Evolutionary conservation across 2,329 filamentous ascomycete genomes (phyloP).

Genomic region (Hypoxylon sp.): DNA sequence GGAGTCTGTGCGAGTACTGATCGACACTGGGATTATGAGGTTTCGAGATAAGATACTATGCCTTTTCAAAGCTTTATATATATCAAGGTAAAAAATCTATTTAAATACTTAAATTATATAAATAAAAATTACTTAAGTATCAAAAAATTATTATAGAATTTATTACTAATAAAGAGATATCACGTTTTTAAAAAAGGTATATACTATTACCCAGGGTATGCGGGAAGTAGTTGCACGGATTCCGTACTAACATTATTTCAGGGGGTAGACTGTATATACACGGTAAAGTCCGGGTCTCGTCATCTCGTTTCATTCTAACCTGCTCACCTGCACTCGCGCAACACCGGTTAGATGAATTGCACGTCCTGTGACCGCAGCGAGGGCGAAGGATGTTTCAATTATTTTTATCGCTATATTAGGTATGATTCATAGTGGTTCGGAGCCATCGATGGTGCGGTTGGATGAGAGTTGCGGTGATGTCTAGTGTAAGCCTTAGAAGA

Average conservation of each 20-base stretch:
- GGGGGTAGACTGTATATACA: no score
- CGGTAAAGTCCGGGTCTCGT: constrained; percentile 10
- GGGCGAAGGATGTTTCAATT: background rate
- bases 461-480: background rate
- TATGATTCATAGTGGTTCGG: background rate
- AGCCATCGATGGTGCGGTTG: background rate
- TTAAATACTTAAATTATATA: background rate
- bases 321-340: background rate
- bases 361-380: background rate
- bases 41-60: no score
- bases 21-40: no score
- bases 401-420: background rate
- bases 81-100: background rate
- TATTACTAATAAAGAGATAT: no score
- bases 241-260: no score
- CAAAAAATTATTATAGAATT: no score
- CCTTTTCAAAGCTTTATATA: no score
- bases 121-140: no score
- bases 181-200: no score
- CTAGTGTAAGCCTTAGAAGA: background rate
- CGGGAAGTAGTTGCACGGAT: no score
- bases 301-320: constrained; percentile 19
- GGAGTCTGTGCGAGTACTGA: no score
- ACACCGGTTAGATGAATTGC: background rate
- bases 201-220: no score